Percentiles rank a stretch among this genome's conserved stretches.
Evolutionary conservation across 352 stramenopile genomes (phyloP).

Genomic region (Lagenidium sp.): DNA sequence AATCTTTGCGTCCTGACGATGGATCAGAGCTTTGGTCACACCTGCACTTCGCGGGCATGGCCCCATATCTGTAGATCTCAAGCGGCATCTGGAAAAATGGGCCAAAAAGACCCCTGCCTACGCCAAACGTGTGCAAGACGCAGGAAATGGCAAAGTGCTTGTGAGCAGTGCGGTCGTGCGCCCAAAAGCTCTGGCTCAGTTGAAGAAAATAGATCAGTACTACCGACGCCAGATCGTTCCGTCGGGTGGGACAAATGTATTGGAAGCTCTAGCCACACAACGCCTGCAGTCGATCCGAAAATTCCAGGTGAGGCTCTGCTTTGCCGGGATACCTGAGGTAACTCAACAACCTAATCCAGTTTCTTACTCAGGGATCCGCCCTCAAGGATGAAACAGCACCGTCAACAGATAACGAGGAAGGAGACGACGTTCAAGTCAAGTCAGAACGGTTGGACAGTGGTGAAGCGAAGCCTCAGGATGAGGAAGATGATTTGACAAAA

Average conservation of each 20-base stretch:
- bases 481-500: constrained; percentile 58
- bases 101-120: constrained; percentile 18
- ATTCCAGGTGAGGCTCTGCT: constrained; percentile 4
- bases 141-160: constrained; percentile 31
- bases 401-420: neutral
- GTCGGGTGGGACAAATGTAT: constrained; percentile 4
- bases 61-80: constrained; percentile 42
- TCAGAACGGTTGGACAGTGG: constrained; percentile 3
- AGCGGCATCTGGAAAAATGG: constrained; percentile 66
- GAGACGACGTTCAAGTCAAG: no score
- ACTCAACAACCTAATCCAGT: no score
- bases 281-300: constrained; percentile 10
- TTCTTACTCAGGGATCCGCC: constrained; percentile 1
- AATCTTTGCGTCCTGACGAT: no score
- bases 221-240: constrained; percentile 42
- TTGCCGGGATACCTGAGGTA: no score
- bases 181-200: constrained; percentile 20
- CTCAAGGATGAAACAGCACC: constrained; percentile 3
- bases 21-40: constrained; percentile 43
- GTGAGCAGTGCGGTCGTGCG: constrained; percentile 37
- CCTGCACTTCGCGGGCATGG: constrained; percentile 49
- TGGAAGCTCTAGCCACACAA: constrained; percentile 11
- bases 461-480: constrained; percentile 12
- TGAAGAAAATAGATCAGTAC: constrained; percentile 59
- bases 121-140: constrained; percentile 11